Evolutionary conservation across 345 rosid species (phyloP).

Genomic region (Eucalyptus polybractea): DNA sequence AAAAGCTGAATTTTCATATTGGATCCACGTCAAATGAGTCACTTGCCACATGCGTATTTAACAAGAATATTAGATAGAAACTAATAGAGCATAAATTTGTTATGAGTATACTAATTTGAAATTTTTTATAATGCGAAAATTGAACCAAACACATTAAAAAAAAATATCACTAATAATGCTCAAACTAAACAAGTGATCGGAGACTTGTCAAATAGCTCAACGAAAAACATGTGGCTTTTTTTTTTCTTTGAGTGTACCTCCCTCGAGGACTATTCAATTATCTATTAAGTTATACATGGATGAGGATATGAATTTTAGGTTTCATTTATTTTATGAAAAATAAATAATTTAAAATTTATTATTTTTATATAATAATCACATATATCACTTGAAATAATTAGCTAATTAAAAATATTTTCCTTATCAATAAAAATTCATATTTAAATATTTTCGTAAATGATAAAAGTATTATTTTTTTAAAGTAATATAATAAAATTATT

Average conservation of each 20-base stretch:
- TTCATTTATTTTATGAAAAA: rapidly evolving
- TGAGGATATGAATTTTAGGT: too few relatives aligned
- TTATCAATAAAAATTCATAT: too few relatives aligned
- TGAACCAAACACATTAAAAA: too few relatives aligned
- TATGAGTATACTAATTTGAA: rapidly evolving
- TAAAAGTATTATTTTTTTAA: too few relatives aligned
- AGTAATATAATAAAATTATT: too few relatives aligned
- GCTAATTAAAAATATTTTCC: rapidly evolving
- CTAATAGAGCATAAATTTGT: too few relatives aligned
- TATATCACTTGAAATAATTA: too few relatives aligned
- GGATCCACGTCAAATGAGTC: not conserved
- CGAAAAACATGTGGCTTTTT: rapidly evolving
- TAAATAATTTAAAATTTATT: too few relatives aligned
- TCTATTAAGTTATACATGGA: not conserved
- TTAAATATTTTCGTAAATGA: rapidly evolving
- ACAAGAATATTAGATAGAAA: too few relatives aligned
- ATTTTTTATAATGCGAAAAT: too few relatives aligned
- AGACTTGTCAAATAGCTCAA: not conserved
- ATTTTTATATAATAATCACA: too few relatives aligned
- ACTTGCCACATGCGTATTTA: not conserved
- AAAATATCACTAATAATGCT: too few relatives aligned
- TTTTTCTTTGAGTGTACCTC: not conserved
- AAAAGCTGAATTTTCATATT: not conserved
- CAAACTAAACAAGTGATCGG: not conserved
- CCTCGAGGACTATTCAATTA: not conserved